Percentiles rank a stretch among this genome's conserved stretches.
Evolutionary conservation across 179 eudicot species (phyloP).

Genomic region (Nepenthes alata): DNA sequence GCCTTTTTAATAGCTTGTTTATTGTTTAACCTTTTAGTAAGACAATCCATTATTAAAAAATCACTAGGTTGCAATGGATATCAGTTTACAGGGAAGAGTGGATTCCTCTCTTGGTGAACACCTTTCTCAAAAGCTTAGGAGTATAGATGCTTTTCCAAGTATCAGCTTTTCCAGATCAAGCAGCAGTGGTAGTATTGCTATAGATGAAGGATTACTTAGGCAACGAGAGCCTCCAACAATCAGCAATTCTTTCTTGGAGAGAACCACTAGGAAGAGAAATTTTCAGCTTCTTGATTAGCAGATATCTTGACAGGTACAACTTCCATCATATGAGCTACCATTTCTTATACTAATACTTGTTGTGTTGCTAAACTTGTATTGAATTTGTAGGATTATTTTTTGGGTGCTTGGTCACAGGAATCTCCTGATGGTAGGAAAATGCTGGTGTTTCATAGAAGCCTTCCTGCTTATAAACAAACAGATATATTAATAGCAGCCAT

Average conservation of each 20-base stretch:
- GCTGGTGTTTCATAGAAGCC: constrained; percentile 52
- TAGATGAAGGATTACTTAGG: constrained; percentile 75
- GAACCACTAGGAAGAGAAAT: constrained; percentile 40
- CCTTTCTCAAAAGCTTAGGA: constrained; percentile 44
- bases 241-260: constrained; percentile 45
- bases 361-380: not conserved
- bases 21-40: no score
- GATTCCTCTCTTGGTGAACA: constrained; percentile 43
- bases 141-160: constrained; percentile 25
- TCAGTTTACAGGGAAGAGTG: constrained; percentile 53
- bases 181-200: constrained; percentile 60
- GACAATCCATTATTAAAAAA: not conserved
- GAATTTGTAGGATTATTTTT: not conserved
- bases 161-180: constrained; percentile 46
- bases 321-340: not conserved
- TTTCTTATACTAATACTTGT: not conserved
- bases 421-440: constrained; percentile 58
- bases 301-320: constrained; percentile 71
- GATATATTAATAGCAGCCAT: constrained; percentile 53
- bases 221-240: constrained; percentile 50
- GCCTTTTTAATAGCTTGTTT: no score
- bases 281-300: constrained; percentile 59
- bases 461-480: constrained; percentile 68
- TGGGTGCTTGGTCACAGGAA: constrained; percentile 27
- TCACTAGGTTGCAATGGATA: constrained; percentile 49